These are phyloP conservation scores for Lentithecium fluviatile DNA, from an alignment of 495 filamentous ascomycete genomes.

Conservation along the genomic window DNA sequence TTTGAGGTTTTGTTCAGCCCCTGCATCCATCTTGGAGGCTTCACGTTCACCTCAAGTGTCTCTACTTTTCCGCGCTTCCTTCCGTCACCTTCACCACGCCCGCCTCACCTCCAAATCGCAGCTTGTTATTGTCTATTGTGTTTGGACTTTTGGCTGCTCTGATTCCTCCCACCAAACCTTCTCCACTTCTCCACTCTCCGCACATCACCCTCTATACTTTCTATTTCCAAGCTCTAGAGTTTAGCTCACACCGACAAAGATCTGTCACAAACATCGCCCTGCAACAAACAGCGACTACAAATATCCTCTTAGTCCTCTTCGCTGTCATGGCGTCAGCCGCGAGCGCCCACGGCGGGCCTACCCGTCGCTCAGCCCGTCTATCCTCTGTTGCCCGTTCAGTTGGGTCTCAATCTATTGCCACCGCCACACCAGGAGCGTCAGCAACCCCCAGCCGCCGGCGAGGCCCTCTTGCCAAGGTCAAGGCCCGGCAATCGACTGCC, in stretches of 20 bases:
- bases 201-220: neutral
- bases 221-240: neutral
- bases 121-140: neutral
- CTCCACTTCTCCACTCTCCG: neutral
- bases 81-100: too few species aligned
- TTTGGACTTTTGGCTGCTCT: neutral
- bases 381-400: constrained; percentile 2
- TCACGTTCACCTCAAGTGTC: too few species aligned
- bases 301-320: neutral
- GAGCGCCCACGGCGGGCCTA: neutral
- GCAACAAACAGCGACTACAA: neutral
- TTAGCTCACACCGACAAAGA: too few species aligned
- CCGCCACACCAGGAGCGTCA: constrained; percentile 3
- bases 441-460: constrained; percentile 7
- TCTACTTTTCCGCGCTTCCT: too few species aligned
- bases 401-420: constrained; percentile 4
- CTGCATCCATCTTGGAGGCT: too few species aligned
- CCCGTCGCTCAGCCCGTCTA: neutral
- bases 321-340: neutral
- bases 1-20: too few species aligned
- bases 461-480: constrained; percentile 16
- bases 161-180: neutral
- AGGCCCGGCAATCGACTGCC: constrained; percentile 19
- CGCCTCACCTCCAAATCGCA: neutral
- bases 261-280: neutral